Conservation (phyloP, 768 basidiomycete species). For the Sarcodon aspratus region DNA sequence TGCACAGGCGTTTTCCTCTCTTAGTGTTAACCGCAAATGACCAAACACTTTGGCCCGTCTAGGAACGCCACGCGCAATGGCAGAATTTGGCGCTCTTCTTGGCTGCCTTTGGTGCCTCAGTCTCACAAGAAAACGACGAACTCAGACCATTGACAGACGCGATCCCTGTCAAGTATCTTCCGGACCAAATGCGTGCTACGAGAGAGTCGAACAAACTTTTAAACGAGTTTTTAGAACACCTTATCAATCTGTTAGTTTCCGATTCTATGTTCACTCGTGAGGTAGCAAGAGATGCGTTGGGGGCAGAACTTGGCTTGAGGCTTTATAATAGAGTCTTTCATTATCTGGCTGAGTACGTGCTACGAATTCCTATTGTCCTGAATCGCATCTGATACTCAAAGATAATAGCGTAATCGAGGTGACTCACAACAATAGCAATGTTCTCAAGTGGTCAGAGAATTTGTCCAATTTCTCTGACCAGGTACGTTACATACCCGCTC, state of each 20-base stretch:
- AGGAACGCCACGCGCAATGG: slow-evolving; percentile 79
- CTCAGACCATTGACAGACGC: slow-evolving; percentile 37
- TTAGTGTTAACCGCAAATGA: neutral
- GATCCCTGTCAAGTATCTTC: slow-evolving; percentile 48
- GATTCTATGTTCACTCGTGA: slow-evolving; percentile 63
- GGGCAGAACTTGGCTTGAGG: slow-evolving; percentile 63
- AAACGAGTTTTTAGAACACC: slow-evolving; percentile 50
- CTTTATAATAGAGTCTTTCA: slow-evolving; percentile 58
- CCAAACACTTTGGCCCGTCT: neutral
- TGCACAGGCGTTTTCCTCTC: neutral
- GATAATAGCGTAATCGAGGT: slow-evolving; percentile 17
- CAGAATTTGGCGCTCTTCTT: slow-evolving; percentile 75
- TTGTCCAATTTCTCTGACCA: slow-evolving; percentile 61
- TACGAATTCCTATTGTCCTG: neutral
- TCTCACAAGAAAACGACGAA: slow-evolving; percentile 41
- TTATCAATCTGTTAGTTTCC: slow-evolving; percentile 60
- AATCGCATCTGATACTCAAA: neutral
- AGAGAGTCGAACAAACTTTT: slow-evolving; percentile 48
- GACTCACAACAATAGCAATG: slow-evolving; percentile 38
- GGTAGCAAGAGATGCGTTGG: slow-evolving; percentile 69
- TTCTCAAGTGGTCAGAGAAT: slow-evolving; percentile 28
- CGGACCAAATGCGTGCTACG: slow-evolving; percentile 60
- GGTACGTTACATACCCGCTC: slow-evolving; percentile 23
- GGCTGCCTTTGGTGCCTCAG: slow-evolving; percentile 60
- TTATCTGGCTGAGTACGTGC: slow-evolving; percentile 62